Evolutionary conservation across 495 filamentous ascomycete species (phyloP).

Genomic region (Hypoxylon fuscum): DNA sequence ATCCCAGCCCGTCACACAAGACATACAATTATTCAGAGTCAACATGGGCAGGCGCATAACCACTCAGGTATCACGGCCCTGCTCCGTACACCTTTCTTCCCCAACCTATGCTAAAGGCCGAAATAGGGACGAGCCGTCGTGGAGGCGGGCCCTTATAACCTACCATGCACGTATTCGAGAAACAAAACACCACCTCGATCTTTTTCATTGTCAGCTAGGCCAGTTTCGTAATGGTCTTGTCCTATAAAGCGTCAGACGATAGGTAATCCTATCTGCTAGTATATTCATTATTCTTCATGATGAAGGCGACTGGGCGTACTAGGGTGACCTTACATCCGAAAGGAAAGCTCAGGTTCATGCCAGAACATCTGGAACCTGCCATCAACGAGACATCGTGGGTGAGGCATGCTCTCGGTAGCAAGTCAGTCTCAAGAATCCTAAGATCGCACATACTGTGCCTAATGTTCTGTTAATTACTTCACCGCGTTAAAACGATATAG

Average conservation of each 20-base stretch:
- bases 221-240: conserved; percentile 7
- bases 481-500: neutral
- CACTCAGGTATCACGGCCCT: conserved; percentile 34
- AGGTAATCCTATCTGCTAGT: neutral
- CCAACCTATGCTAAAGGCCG: conserved; percentile 28
- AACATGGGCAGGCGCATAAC: conserved; percentile 10
- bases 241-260: conserved; percentile 3
- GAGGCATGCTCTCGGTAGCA: too few species aligned
- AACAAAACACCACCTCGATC: conserved; percentile 3
- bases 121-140: conserved; percentile 36
- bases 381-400: too few species aligned
- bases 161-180: conserved; percentile 12
- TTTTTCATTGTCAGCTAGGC: conserved; percentile 14
- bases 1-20: conserved; percentile 8
- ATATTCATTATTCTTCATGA: neutral
- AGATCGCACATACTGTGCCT: too few species aligned
- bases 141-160: conserved; percentile 24
- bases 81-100: conserved; percentile 8
- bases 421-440: too few species aligned
- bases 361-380: too few species aligned
- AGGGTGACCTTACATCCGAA: conserved; percentile 1
- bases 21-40: neutral
- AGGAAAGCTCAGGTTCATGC: neutral
- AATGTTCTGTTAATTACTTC: neutral
- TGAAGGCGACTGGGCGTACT: neutral